Evolutionary conservation across 2,329 filamentous ascomycete genomes (phyloP).

Genomic region (Hyphodiscus sp.): DNA sequence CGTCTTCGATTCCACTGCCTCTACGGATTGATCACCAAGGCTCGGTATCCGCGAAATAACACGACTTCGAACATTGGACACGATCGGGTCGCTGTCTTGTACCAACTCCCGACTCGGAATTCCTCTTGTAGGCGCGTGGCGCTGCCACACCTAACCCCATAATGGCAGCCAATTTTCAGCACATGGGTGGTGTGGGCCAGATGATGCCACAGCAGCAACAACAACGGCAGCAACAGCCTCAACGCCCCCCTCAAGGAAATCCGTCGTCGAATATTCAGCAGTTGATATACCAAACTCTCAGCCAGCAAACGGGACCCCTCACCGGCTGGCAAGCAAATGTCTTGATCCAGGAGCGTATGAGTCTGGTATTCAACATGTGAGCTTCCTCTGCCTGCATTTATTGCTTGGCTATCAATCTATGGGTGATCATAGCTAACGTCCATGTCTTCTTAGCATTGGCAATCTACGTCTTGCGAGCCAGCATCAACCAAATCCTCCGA

Average conservation of each 20-base stretch:
- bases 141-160: slow-evolving; percentile 19
- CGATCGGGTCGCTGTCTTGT: slow-evolving; percentile 20
- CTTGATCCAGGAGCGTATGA: slow-evolving; percentile 24
- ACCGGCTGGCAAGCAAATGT: slow-evolving; percentile 26
- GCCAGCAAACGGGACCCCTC: slow-evolving; percentile 18
- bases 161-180: slow-evolving; percentile 30
- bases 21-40: slow-evolving; percentile 4
- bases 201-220: slow-evolving; percentile 27
- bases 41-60: slow-evolving; percentile 4
- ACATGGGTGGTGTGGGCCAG: slow-evolving; percentile 24
- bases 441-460: slow-evolving; percentile 18
- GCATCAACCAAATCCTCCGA: slow-evolving; percentile 16
- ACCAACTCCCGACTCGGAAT: slow-evolving; percentile 14
- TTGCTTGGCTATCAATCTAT: not conserved
- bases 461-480: slow-evolving; percentile 25
- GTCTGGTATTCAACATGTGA: slow-evolving; percentile 28
- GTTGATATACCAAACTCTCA: slow-evolving; percentile 23
- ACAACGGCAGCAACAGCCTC: slow-evolving; percentile 19
- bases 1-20: not conserved
- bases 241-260: slow-evolving; percentile 9
- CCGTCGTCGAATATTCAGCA: slow-evolving; percentile 20
- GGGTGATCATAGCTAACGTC: not conserved
- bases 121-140: slow-evolving; percentile 22
- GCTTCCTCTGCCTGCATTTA: slow-evolving; percentile 4
- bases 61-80: slow-evolving; percentile 7